These are phyloP conservation scores for Phaeosphaeria sp. DNA, from an alignment of 2,329 filamentous ascomycete species.

Conservation along the genomic window DNA sequence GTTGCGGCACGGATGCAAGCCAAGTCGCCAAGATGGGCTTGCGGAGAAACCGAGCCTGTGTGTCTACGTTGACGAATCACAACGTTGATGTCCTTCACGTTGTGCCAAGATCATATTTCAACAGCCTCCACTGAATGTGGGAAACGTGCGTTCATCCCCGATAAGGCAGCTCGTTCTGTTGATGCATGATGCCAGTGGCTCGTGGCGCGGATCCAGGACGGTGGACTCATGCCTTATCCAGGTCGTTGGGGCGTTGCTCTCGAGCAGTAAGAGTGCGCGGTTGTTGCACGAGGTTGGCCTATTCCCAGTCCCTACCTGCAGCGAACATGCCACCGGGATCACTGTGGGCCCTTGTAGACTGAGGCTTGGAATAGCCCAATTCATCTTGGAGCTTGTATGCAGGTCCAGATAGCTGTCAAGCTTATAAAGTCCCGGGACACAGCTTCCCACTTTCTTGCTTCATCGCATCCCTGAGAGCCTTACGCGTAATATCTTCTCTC, in stretches of 20 bases:
- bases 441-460: constrained; percentile 18
- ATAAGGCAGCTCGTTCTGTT: constrained; percentile 34
- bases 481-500: constrained; percentile 16
- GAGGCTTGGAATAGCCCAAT: constrained; percentile 7
- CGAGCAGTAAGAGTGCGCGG: constrained; percentile 39
- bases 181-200: constrained; percentile 26
- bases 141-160: constrained; percentile 20
- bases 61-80: constrained; percentile 21
- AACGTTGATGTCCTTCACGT: constrained; percentile 23
- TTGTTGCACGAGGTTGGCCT: constrained; percentile 24
- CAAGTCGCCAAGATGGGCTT: constrained; percentile 20
- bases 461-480: constrained; percentile 29
- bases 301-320: constrained; percentile 9
- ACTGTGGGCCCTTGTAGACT: constrained; percentile 20
- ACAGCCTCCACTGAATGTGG: constrained; percentile 11
- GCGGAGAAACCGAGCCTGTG: constrained; percentile 7
- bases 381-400: constrained; percentile 20
- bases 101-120: constrained; percentile 24
- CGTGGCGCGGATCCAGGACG: constrained; percentile 23
- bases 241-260: constrained; percentile 26
- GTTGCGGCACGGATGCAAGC: constrained; percentile 7
- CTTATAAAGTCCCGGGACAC: constrained; percentile 38
- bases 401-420: constrained; percentile 29
- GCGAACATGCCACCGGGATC: constrained; percentile 18
- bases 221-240: constrained; percentile 23